Base-by-base conservation (phyloP, 176 grass and related monocot genomes). In the Stipa capillata region DNA sequence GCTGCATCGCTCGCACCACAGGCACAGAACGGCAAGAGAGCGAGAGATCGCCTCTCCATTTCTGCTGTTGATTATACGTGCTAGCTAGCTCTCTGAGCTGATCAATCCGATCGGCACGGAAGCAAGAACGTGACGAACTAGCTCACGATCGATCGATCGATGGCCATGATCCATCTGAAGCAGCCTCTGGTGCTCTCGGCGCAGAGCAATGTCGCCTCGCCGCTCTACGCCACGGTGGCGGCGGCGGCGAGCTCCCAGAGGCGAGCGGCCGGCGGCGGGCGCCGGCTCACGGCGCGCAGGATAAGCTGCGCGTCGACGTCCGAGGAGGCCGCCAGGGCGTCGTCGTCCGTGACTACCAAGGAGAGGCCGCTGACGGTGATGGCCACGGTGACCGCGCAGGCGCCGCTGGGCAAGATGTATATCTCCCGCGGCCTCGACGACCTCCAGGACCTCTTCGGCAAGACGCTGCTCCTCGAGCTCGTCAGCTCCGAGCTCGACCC, bases 401-500 rank as follows among this genome's bases (percentile, higher is more conserved):
- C 17, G 57, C 76, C 92, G 8, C 31, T 89, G 11, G 86, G 82
- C 18, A 84, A 74, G 37, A 13, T 71, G 18, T 85, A 93, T 62
- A 53, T 79, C 16, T 3, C 80, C n/a, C 86, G 86, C 27, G 90
- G 77, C 28, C 25, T 93, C 73, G 94, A 97, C 82, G 84, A 89
- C 86, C 33, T 97, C 47, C 20, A 51, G 34, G 94, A 97, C 66
- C 69, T 89, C 84, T 21, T 93, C 35, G 91, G 94, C 45, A 87
- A 83, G 72, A 71, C 76, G 24, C 61, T 96, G 13, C 73, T 83
- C 17, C 69, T 96, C 4, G 86, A 96, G 84, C 91, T 97, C 55
- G 64, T 93, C 50, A 93, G 94, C 89, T 66, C 64, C 23, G 91
- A 89, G 37, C 74, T 93, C 12, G 89, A 97, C 80, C 74, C 88